Base-by-base conservation (phyloP, 305 asterid species). In the Rubia tinctorum region DNA sequence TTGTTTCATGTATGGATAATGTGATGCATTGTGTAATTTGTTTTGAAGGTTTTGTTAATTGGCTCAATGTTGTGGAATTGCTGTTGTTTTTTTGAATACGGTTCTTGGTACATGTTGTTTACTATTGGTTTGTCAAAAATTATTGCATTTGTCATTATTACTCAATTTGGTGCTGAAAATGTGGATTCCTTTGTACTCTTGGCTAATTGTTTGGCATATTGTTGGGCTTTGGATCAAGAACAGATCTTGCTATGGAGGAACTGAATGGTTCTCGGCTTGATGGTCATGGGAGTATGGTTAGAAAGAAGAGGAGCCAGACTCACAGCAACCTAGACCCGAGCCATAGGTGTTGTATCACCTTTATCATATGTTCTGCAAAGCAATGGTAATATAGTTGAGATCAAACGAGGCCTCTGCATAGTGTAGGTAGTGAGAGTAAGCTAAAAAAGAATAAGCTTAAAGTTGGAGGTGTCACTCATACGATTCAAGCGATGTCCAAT, bases 391-490 rank as follows among this genome's bases (percentile, higher is more conserved):
- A 39, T 42, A 44, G 37, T 20, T 82, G 77, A 68, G 82, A 61
- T 73, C 71, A 60, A 42, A 80, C 62, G 49, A 55, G 45, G 37
- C 34, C 39, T 79, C 79, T 51, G 25, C 87, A 84, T 76, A 85
- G 87, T 69, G 60, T 80, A 53, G 95, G 88, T 64, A 88, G 74
- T 73, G 97, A 92, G 71, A 88, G 72, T 78, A 95, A 82, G 77
- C 82, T 82, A n/a, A 90, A 88, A 79, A 95, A 87, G 63, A 92
- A 90, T 80, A 95, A 88, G 84, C 84, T 95, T 82, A 95, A 90
- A 87, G 96, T 95, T 76, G 97, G 97, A 72, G 99, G 99, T 66
- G 88, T 92, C 58, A 90, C 90, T 1, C 89, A 92, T 63, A 90
- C 95, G 40, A 84, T 94, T 74, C 97, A 90, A 79, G 80, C 97